These are phyloP conservation scores for Paxillus ammoniavirescens DNA, from an alignment of 768 basidiomycete species.

Conservation along the genomic window DNA sequence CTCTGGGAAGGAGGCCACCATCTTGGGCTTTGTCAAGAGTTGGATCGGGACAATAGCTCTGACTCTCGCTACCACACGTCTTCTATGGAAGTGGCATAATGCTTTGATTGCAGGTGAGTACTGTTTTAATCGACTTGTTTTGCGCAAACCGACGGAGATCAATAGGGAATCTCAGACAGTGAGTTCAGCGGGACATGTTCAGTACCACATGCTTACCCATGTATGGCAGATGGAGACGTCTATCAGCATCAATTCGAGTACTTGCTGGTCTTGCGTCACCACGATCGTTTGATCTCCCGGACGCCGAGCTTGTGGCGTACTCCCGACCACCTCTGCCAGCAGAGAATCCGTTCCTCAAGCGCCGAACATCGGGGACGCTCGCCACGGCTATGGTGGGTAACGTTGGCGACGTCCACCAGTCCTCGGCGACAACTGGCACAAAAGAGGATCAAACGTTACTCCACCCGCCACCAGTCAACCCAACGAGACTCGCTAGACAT, in stretches of 20 bases:
- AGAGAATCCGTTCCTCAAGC: constrained; percentile 39
- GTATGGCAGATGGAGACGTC: constrained; percentile 24
- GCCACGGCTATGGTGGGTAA: background rate
- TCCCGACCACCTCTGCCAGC: constrained; percentile 40
- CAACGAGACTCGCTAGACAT: constrained; percentile 29
- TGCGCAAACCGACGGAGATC: background rate
- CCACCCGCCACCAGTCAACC: constrained; percentile 13
- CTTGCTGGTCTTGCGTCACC: constrained; percentile 35
- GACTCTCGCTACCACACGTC: constrained; percentile 26
- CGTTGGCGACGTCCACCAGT: background rate
- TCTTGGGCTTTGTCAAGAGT: constrained; percentile 4
- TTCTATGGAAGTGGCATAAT: constrained; percentile 47
- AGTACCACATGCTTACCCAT: background rate
- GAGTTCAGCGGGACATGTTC: background rate
- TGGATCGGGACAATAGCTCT: constrained; percentile 12
- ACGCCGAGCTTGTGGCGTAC: constrained; percentile 33
- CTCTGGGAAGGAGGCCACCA: background rate
- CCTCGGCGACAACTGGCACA: background rate
- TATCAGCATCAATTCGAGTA: constrained; percentile 40
- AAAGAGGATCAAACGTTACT: background rate
- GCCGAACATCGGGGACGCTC: background rate
- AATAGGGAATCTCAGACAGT: constrained; percentile 7
- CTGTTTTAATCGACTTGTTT: background rate
- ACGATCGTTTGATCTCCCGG: constrained; percentile 10
- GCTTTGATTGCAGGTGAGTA: constrained; percentile 37